Percentiles rank a stretch among this genome's conserved stretches.
Conservation (phyloP, 805 yeast genomes). For the Osmozyma mogii region DNA sequence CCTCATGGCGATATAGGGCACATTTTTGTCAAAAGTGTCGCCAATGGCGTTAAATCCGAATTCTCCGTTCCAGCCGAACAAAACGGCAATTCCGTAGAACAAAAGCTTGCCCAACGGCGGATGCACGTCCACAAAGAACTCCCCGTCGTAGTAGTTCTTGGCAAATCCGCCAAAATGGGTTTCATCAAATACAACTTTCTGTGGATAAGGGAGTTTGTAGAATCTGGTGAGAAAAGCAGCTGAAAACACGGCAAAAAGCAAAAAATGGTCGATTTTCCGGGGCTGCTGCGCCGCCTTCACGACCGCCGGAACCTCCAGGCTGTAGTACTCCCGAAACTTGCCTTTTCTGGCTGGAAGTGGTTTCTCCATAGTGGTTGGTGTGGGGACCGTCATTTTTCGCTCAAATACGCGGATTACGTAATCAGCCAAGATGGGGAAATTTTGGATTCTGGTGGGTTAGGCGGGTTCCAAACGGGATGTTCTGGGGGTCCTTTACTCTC, state of each 20-base stretch:
- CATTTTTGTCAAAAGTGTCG: conserved; percentile 18
- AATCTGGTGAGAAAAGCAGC: conserved; percentile 22
- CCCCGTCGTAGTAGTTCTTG: conserved; percentile 43
- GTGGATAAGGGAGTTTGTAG: conserved; percentile 27
- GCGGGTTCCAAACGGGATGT: too few relatives aligned
- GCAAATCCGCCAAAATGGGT: conserved; percentile 34
- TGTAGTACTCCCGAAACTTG: conserved; percentile 19
- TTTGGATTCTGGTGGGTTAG: too few relatives aligned
- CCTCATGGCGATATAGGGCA: conserved; percentile 50
- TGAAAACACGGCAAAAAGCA: conserved; percentile 14
- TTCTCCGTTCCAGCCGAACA: conserved; percentile 46
- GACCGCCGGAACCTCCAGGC: conserved; percentile 15
- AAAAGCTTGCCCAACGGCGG: conserved; percentile 65
- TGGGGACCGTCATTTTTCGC: too few relatives aligned
- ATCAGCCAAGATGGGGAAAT: too few relatives aligned
- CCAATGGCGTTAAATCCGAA: conserved; percentile 37
- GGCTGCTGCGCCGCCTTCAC: conserved; percentile 9
- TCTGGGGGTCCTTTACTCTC: too few relatives aligned
- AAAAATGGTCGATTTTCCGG: conserved; percentile 14
- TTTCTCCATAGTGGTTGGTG: too few relatives aligned
- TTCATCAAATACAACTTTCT: conserved; percentile 43
- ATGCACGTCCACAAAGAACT: conserved; percentile 62
- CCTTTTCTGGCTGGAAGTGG: too few relatives aligned
- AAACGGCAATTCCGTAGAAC: conserved; percentile 44
- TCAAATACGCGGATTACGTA: too few relatives aligned